phyloP scores from a whole-genome alignment of 2,329 filamentous ascomycete genomes.

The Exophiala phaeomuriformis region DNA sequence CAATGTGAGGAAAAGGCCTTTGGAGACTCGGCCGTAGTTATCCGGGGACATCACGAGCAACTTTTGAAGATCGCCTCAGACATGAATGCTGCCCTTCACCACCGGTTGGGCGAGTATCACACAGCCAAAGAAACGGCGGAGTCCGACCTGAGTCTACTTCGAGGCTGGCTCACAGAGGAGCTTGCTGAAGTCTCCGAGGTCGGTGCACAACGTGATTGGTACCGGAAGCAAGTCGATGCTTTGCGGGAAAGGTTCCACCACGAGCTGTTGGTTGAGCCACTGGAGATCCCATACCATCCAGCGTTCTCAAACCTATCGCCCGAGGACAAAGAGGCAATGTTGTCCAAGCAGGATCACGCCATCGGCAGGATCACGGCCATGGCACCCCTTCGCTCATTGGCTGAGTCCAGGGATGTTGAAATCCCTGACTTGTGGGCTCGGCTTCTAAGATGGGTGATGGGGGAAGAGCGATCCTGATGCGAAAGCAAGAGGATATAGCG shows the following conservation, averaged over 20 bases:
- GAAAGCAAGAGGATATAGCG: no score
- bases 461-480: no score
- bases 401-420: no score
- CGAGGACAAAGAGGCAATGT: background rate
- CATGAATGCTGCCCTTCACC: background rate
- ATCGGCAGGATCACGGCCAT: background rate
- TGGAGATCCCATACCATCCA: constrained; percentile 7
- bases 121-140: background rate
- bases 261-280: constrained; percentile 1
- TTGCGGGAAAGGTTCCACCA: constrained; percentile 1
- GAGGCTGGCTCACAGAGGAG: background rate
- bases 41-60: background rate
- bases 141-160: background rate
- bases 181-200: constrained; percentile 3
- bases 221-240: background rate
- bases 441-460: no score
- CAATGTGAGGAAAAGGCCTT: background rate
- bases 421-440: no score
- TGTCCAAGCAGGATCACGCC: background rate
- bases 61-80: background rate
- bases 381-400: no score
- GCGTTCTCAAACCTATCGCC: background rate
- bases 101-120: background rate
- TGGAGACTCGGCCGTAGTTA: constrained; percentile 2
- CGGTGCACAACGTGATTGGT: constrained; percentile 7